These are phyloP conservation scores for Melampsora larici-populina DNA, from an alignment of 1,284 basidiomycete species.

Conservation along the genomic window DNA sequence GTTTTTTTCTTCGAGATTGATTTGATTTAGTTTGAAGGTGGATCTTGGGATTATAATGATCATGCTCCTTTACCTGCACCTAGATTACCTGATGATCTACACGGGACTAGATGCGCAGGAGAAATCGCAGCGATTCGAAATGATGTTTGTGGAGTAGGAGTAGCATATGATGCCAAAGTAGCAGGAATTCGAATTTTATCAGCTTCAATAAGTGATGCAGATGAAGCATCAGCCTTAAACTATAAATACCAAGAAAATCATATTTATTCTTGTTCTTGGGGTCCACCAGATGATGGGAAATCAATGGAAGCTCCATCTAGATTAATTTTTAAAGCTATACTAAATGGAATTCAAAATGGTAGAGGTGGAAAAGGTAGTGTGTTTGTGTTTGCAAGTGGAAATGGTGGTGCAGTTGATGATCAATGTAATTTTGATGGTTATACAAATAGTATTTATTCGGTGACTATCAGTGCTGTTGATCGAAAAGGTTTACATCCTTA, in stretches of 20 bases:
- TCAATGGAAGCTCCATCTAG: conserved; percentile 93
- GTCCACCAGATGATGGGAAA: conserved; percentile 89
- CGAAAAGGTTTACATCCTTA: conserved; percentile 88
- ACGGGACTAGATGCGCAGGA: conserved; percentile 96
- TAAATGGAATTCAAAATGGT: conserved; percentile 91
- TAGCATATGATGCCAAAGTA: conserved; percentile 85
- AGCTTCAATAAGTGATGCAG: conserved; percentile 93
- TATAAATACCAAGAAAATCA: conserved; percentile 86
- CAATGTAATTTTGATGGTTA: conserved; percentile 99
- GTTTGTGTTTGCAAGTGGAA: conserved; percentile 97
- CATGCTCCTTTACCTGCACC: conserved; percentile 83
- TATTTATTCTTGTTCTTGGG: conserved; percentile 96
- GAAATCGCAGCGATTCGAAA: conserved; percentile 98
- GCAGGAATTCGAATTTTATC: conserved; percentile 94
- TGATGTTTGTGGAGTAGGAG: conserved; percentile 88
- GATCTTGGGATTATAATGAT: conserved; percentile 97
- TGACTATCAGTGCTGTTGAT: conserved; percentile 92
- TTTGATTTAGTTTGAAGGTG: conserved; percentile 68
- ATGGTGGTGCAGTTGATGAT: conserved; percentile 84
- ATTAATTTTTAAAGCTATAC: conserved; percentile 86
- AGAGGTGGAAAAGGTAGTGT: conserved; percentile 85
- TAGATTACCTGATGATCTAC: conserved; percentile 83
- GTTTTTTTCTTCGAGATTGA: background rate
- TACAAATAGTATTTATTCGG: conserved; percentile 94
- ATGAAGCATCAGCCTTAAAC: conserved; percentile 94